phyloP scores from a whole-genome alignment of 2,329 filamentous ascomycete species.

The Alternaria arborescens region DNA sequence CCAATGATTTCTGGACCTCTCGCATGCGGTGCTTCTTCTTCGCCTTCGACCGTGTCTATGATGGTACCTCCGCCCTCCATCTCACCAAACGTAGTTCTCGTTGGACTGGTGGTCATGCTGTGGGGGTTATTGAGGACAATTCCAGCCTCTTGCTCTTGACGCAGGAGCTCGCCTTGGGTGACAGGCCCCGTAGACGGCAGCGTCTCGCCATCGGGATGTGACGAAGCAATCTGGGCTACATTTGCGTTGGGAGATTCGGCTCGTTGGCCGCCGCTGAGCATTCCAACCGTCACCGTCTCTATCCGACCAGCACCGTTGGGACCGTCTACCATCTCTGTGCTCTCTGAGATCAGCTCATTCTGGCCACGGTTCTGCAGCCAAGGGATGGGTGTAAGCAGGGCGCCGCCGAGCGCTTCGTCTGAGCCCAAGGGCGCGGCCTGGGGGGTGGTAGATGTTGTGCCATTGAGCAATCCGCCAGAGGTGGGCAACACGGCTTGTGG shows the following conservation, averaged over 20 bases:
- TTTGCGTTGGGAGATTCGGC: slow-evolving; percentile 17
- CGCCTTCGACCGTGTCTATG: slow-evolving; percentile 50
- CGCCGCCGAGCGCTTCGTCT: slow-evolving; percentile 89
- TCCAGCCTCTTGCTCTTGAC: slow-evolving; percentile 86
- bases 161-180: slow-evolving; percentile 82
- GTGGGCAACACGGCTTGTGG: slow-evolving; percentile 66
- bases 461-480: slow-evolving; percentile 67
- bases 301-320: slow-evolving; percentile 81
- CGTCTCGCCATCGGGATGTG: slow-evolving; percentile 47
- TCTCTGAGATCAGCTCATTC: slow-evolving; percentile 73
- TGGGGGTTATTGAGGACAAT: slow-evolving; percentile 69
- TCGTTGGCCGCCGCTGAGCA: slow-evolving; percentile 29
- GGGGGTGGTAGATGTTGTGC: slow-evolving; percentile 58
- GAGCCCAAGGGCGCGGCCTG: slow-evolving; percentile 67
- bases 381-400: slow-evolving; percentile 89
- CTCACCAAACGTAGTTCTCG: slow-evolving; percentile 39
- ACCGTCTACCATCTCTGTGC: slow-evolving; percentile 81
- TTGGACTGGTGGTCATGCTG: slow-evolving; percentile 36
- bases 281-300: slow-evolving; percentile 82
- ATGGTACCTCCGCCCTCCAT: slow-evolving; percentile 42
- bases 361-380: slow-evolving; percentile 71
- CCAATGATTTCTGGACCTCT: slow-evolving; percentile 86
- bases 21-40: slow-evolving; percentile 75
- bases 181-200: slow-evolving; percentile 47
- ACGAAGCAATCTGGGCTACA: slow-evolving; percentile 42